These are phyloP conservation scores for Naegleria gruberi DNA, from an alignment of 208 protist species.

Conservation along the genomic window DNA sequence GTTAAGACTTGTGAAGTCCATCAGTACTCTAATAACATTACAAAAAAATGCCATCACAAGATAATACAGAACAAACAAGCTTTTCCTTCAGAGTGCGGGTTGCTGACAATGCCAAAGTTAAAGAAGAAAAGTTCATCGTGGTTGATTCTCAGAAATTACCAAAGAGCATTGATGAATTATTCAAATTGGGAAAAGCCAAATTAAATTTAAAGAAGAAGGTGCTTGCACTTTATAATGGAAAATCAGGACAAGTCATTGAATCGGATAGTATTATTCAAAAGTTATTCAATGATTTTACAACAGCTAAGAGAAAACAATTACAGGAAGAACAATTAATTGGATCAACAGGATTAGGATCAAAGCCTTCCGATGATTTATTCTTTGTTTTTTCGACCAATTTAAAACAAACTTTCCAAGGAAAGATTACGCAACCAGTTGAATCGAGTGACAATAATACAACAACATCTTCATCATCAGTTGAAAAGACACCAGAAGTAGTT, in stretches of 20 bases:
- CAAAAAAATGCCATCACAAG: no score
- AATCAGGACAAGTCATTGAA: not conserved
- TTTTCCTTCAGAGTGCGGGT: not conserved
- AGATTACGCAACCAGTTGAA: not conserved
- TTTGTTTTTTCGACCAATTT: not conserved
- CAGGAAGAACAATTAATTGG: no score
- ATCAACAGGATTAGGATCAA: no score
- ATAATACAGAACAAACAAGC: no score
- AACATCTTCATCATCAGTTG: not conserved
- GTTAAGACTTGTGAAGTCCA: no score
- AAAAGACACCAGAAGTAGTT: not conserved
- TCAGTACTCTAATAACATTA: no score
- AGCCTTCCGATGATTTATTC: not conserved
- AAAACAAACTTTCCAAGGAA: not conserved
- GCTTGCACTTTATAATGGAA: not conserved
- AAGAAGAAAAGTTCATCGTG: not conserved
- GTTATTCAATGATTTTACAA: not conserved
- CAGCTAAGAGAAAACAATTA: no score
- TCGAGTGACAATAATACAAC: not conserved
- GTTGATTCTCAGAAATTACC: not conserved
- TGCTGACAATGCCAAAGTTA: not conserved
- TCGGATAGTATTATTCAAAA: not conserved
- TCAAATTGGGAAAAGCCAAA: not conserved
- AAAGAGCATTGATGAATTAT: not conserved
- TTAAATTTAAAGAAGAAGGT: slow-evolving; percentile 19